Conservation (phyloP, 306 rosid species). For the Hippophae rhamnoides region DNA sequence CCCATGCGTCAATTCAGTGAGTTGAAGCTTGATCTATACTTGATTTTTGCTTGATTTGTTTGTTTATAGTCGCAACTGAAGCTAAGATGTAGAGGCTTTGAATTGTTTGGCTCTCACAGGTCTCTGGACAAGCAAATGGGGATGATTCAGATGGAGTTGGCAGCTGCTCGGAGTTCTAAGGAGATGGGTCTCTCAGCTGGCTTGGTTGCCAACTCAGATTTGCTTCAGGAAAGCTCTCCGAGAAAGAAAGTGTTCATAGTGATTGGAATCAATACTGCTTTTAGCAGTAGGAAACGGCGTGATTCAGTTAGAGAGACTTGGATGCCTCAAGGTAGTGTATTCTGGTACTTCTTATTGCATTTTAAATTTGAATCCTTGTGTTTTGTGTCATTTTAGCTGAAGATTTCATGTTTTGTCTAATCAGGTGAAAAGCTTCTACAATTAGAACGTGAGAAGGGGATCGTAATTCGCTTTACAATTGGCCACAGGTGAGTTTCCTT, state of each 20-base stretch:
- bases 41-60: constrained; percentile 14
- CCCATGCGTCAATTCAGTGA: constrained; percentile 90
- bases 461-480: constrained; percentile 88
- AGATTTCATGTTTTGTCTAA: constrained; percentile 5
- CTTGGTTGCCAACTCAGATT: constrained; percentile 21
- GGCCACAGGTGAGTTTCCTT: constrained; percentile 66
- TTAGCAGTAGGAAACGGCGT: constrained; percentile 91
- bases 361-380: neutral
- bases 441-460: constrained; percentile 91
- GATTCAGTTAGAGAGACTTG: constrained; percentile 98
- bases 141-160: constrained; percentile 66
- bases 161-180: constrained; percentile 62
- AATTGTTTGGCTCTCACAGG: constrained; percentile 40
- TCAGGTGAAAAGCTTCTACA: constrained; percentile 79
- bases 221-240: constrained; percentile 19
- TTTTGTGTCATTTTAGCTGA: constrained; percentile 21
- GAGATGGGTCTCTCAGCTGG: constrained; percentile 35
- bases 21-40: constrained; percentile 24
- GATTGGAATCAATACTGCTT: constrained; percentile 95
- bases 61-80: constrained; percentile 3
- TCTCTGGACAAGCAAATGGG: constrained; percentile 83
- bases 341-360: neutral
- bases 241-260: constrained; percentile 74
- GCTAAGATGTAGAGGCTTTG: constrained; percentile 10
- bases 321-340: constrained; percentile 86